These are phyloP conservation scores for Pistacia integerrima DNA, from an alignment of 345 rosid genomes.

Conservation along the genomic window DNA sequence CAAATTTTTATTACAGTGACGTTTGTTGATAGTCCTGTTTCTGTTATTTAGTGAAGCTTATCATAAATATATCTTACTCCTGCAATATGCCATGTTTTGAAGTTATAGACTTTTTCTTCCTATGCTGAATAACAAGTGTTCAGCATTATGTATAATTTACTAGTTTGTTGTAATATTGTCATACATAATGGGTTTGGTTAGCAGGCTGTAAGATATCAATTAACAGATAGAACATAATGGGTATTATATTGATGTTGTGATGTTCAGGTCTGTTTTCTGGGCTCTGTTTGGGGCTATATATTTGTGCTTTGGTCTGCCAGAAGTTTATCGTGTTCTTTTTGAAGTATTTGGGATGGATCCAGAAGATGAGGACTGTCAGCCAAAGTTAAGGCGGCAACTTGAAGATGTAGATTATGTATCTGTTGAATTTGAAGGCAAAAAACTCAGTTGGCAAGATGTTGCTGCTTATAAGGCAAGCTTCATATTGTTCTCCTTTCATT, in stretches of 20 bases:
- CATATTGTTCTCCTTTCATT: conserved; percentile 1
- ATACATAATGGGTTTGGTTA: neutral
- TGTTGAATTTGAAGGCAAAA: conserved; percentile 82
- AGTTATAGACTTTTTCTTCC: neutral
- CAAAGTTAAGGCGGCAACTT: conserved; percentile 87
- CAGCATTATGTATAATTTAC: neutral
- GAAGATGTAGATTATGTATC: conserved; percentile 96
- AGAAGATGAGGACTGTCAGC: conserved; percentile 89
- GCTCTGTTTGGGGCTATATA: conserved; percentile 96
- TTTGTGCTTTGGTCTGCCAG: conserved; percentile 94
- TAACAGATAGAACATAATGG: neutral
- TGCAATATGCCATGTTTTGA: neutral
- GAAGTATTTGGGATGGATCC: conserved; percentile 99
- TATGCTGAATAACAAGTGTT: neutral
- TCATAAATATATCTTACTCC: neutral
- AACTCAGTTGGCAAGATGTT: conserved; percentile 88
- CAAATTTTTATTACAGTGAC: neutral
- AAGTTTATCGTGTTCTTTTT: conserved; percentile 89
- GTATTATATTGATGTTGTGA: conserved; percentile 10
- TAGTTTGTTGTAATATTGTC: neutral
- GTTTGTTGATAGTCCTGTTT: neutral
- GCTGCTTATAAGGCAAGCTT: conserved; percentile 77
- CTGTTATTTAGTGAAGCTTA: neutral
- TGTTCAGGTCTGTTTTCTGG: conserved; percentile 84
- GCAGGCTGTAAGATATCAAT: conserved; percentile 4